Conservation (phyloP, 345 rosid species). For the Aurinia saxatilis region DNA sequence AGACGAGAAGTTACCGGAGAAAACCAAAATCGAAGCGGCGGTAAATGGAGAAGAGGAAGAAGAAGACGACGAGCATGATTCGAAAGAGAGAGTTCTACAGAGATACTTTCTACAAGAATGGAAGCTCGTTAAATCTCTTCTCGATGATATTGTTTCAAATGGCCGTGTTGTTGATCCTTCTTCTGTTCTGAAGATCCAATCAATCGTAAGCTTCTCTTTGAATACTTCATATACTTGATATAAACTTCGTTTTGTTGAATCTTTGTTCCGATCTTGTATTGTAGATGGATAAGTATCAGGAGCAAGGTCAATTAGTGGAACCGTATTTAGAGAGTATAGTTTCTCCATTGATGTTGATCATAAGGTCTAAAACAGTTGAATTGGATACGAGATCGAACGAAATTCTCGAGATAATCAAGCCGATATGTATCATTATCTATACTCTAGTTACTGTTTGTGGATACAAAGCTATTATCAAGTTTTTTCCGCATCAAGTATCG, state of each 20-base stretch:
- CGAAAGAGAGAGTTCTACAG: constrained; percentile 62
- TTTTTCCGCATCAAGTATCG: constrained; percentile 92
- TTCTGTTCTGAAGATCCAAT: constrained; percentile 69
- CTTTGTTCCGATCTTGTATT: neutral
- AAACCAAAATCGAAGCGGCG: constrained; percentile 7
- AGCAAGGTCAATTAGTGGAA: constrained; percentile 82
- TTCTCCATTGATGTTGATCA: constrained; percentile 71
- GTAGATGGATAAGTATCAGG: constrained; percentile 92
- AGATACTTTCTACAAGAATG: constrained; percentile 83
- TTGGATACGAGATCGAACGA: constrained; percentile 48
- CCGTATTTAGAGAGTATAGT: constrained; percentile 84
- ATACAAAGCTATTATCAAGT: constrained; percentile 76
- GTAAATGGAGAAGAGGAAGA: constrained; percentile 33
- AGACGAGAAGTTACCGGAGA: constrained; percentile 19
- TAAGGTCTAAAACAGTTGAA: constrained; percentile 50
- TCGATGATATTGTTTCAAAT: constrained; percentile 56
- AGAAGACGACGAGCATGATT: constrained; percentile 72
- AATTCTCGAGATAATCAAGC: constrained; percentile 54
- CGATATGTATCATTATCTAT: constrained; percentile 77
- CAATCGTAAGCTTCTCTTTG: constrained; percentile 43
- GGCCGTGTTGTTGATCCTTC: constrained; percentile 57
- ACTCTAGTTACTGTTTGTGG: constrained; percentile 83
- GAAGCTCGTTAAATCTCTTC: constrained; percentile 68
- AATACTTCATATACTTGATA: neutral
- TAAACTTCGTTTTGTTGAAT: neutral